Base-by-base conservation (phyloP, 768 basidiomycete genomes). In the Xerocomus brunneocitrinus region DNA sequence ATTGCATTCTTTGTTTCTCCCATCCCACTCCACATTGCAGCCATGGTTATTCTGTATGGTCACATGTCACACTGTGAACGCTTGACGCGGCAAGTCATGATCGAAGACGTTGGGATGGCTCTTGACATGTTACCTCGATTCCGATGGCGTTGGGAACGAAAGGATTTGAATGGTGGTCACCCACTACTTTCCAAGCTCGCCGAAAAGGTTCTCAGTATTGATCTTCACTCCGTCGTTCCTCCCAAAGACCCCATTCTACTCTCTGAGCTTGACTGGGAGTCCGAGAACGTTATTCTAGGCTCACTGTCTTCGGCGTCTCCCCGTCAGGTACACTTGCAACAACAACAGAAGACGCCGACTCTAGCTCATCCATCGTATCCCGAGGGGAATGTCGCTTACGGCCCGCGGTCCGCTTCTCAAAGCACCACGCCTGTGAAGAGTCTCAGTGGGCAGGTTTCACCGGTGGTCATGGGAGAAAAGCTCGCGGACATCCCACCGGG, bases 101-200 rank as follows among this genome's bases (percentile, higher is more conserved):
- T 89, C 28, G 87, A 91, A 69, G 91, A 93, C 62, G 79, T 93
- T 35, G 89, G 87, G 83, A 81, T 89, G 67, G 91, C 91, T 28
- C 82, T 93, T 22, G 86, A 91, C 67, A 88, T 91, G 82, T 80
- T 92, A 10, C 91, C 91, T 3, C 84, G 85, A 31, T 88, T 92
- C 79, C 84, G 91, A 47, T 93, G 91, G 91, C 83, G 91, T 57
- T 93, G 91, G 91, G 89, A 91, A 63, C 81, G 91, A 49, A 90
- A 86, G 66, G 90, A 92, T 63, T 70, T 81, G 50, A 84, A 83
- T 41, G 88, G 87, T 41, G 84, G 83, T 2, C 89, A 91, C 61
- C 90, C 91, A n/a, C 80, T 91, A 48, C 89, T 91, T 54, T 81
- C 87, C 13, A 85, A 82, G 61, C 80, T 93, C 45, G 90, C 87